These are phyloP conservation scores for Aureobasidium pullulans DNA, from an alignment of 2,329 filamentous ascomycete genomes.

Conservation along the genomic window DNA sequence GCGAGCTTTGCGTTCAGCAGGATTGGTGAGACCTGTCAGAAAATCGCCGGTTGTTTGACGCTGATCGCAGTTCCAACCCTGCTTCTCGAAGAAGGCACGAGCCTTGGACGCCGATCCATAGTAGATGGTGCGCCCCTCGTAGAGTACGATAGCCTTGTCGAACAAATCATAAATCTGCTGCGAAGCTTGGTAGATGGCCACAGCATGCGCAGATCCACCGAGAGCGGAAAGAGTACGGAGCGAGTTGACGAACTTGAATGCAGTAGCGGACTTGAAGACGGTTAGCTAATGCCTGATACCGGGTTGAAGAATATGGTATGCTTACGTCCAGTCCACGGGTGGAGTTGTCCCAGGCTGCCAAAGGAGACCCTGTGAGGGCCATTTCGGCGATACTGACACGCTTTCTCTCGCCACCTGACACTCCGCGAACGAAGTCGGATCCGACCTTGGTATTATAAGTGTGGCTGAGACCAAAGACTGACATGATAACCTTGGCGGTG, in stretches of 20 bases:
- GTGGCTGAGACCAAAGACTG: conserved; percentile 47
- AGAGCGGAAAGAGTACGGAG: conserved; percentile 45
- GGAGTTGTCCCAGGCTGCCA: conserved; percentile 40
- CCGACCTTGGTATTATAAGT: conserved; percentile 50
- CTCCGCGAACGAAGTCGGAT: conserved; percentile 53
- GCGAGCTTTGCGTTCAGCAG: conserved; percentile 48
- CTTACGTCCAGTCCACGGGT: conserved; percentile 43
- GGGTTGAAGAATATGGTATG: no score
- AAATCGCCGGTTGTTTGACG: conserved; percentile 65
- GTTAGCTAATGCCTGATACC: no score
- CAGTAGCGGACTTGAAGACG: conserved; percentile 38
- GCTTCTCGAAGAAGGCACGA: conserved; percentile 57
- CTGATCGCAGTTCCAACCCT: conserved; percentile 61
- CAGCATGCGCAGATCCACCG: conserved; percentile 42
- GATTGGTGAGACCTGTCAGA: conserved; percentile 61
- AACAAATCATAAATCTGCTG: conserved; percentile 56
- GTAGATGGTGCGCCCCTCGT: conserved; percentile 71
- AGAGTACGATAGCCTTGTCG: conserved; percentile 46
- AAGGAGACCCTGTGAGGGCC: conserved; percentile 32
- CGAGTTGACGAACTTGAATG: conserved; percentile 51
- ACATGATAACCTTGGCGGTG: conserved; percentile 41
- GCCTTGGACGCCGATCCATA: conserved; percentile 58
- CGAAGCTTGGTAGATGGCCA: conserved; percentile 50
- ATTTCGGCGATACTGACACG: conserved; percentile 54
- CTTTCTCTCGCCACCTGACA: conserved; percentile 51